Base-by-base conservation (phyloP, 495 filamentous ascomycete species). In the Rostrohypoxylon terebratum region DNA sequence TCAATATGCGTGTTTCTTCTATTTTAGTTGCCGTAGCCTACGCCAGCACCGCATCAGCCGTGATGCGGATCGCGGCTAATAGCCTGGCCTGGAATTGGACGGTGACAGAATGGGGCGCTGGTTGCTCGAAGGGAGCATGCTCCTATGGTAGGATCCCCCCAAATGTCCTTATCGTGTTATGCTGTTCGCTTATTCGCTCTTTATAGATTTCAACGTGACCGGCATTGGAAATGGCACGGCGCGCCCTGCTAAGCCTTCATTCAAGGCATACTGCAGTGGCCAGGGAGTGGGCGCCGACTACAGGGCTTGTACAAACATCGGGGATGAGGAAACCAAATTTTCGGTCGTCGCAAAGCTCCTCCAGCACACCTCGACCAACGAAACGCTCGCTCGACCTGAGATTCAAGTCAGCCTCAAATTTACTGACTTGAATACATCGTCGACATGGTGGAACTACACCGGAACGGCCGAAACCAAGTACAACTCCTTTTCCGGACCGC, bases 361-460 rank as follows among this genome's bases (percentile, higher is more conserved):
- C 34, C 40, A 66, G 10, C 58, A 40, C n/a, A 64, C 14, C 58
- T 44, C 66, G 7, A 28, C 45, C 68, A 68, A 76, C 50, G 70
- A 64, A 55, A 72, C 70, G 33, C 31, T 54, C 1, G 59, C 51
- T 48, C 63, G n/a, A 18, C 71, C 76, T 45, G 64, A 51, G 18
- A 78, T 78, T 47, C 74, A 78, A 68, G 74, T 77, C 28, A 77
- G 74, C 38, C 48, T 78, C 0, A 68, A 59, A 34, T 77, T 63
- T 44, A 77, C 72, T 14, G 76, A 78, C 44, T 62, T 77, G 14
- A 8, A 75, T 1, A 55, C 62, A 1, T 40, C 66, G 42, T 59
- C 76, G 28, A 77, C 76, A 8, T 78, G 76, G 76, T 78, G 76
- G 76, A 78, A 78, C 64, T 77, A 66, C 54, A 78, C 76, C n/a